Evolutionary conservation across 345 rosid species (phyloP).

Genomic region (Luvunga scandens): DNA sequence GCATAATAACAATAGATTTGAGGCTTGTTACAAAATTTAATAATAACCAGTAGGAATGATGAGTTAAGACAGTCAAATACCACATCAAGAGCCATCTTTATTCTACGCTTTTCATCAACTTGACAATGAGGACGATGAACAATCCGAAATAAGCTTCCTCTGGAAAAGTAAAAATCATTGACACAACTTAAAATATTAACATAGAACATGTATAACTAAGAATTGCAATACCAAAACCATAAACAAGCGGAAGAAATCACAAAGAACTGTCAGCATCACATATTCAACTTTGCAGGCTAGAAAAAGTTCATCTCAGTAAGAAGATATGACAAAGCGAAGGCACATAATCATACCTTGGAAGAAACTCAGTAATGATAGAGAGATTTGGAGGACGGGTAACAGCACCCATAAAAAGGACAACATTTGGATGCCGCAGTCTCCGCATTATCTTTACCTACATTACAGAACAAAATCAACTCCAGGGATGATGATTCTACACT

Average conservation of each 20-base stretch:
- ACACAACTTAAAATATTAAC: conserved; percentile 13
- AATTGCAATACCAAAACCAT: neutral
- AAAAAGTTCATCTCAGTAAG: neutral
- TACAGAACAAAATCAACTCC: conserved; percentile 8
- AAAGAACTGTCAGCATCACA: conserved; percentile 12
- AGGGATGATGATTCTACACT: conserved; percentile 7
- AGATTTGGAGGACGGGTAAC: conserved; percentile 99
- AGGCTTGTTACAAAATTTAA: conserved; percentile 4
- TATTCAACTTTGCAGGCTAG: conserved; percentile 5
- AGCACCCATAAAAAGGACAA: conserved; percentile 97
- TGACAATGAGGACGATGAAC: conserved; percentile 93
- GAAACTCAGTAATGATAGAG: conserved; percentile 91
- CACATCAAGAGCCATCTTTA: conserved; percentile 99
- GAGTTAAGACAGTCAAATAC: conserved; percentile 37
- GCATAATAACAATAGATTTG: conserved; percentile 22
- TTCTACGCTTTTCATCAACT: conserved; percentile 86
- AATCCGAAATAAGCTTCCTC: conserved; percentile 95
- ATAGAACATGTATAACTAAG: neutral
- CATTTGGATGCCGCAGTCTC: conserved; percentile 98
- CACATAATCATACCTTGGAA: conserved; percentile 68
- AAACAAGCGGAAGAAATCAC: neutral
- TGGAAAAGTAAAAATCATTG: conserved; percentile 32
- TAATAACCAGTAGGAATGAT: conserved; percentile 3
- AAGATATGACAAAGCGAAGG: conserved; percentile 8
- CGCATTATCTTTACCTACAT: conserved; percentile 94